These are phyloP conservation scores for Eurotiales sp. DNA, from an alignment of 2,329 filamentous ascomycete genomes.

Conservation along the genomic window DNA sequence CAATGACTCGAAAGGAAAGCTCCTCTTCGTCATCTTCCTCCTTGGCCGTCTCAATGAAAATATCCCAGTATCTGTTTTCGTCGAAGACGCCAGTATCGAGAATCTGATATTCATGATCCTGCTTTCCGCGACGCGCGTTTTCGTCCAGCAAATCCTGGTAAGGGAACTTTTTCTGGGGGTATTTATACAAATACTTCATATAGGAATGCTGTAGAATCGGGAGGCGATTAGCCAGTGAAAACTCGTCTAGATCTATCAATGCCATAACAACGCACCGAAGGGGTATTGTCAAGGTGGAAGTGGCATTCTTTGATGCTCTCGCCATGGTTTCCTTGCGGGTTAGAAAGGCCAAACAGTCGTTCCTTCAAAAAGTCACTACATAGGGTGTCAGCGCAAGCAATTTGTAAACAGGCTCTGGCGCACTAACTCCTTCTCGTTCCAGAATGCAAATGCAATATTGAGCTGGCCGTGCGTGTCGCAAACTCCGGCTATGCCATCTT, in stretches of 20 bases:
- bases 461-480: slow-evolving; percentile 88
- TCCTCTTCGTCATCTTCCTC: slow-evolving; percentile 89
- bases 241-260: slow-evolving; percentile 16
- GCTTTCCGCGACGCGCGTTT: slow-evolving; percentile 70
- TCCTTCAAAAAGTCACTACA: slow-evolving; percentile 86
- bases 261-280: slow-evolving; percentile 51
- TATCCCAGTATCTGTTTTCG: slow-evolving; percentile 92
- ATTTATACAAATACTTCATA: slow-evolving; percentile 99
- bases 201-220: slow-evolving; percentile 76
- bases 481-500: slow-evolving; percentile 94
- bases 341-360: slow-evolving; percentile 88
- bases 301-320: slow-evolving; percentile 96
- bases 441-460: slow-evolving; percentile 94
- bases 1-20: slow-evolving; percentile 87
- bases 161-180: slow-evolving; percentile 85
- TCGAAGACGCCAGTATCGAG: slow-evolving; percentile 85
- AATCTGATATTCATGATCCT: slow-evolving; percentile 86
- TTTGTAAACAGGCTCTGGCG: not conserved
- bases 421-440: slow-evolving; percentile 90
- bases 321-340: slow-evolving; percentile 94
- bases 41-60: slow-evolving; percentile 94
- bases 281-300: slow-evolving; percentile 94
- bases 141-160: slow-evolving; percentile 84
- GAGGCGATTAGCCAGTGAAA: not conserved
- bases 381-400: not conserved